phyloP scores from a whole-genome alignment of 441 rosid species.

The Gossypium gossypioides region DNA sequence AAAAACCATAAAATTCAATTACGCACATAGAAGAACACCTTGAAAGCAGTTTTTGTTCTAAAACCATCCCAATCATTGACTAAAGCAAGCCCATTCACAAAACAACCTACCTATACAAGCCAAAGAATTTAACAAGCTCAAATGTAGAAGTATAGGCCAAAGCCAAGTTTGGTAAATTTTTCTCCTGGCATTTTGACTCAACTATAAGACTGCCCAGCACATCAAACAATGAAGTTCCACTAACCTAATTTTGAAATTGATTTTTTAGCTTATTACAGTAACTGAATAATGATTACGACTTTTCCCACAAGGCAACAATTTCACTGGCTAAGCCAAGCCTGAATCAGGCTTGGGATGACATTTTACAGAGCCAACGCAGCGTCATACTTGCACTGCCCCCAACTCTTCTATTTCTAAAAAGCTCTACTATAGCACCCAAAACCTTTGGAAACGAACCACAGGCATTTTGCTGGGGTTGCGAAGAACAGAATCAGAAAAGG shows the following conservation, averaged over 20 bases:
- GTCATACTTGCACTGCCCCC: background rate
- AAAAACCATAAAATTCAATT: constrained; percentile 4
- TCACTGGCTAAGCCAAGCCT: background rate
- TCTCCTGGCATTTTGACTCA: background rate
- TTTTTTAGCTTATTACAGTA: background rate
- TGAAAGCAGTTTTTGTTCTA: constrained; percentile 3
- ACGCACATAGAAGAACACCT: background rate
- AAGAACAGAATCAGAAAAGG: background rate
- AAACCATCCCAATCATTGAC: background rate
- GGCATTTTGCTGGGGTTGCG: background rate
- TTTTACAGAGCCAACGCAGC: background rate
- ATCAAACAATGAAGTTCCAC: background rate
- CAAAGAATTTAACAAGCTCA: background rate
- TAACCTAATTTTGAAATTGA: background rate
- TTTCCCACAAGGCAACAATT: background rate
- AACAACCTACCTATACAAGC: background rate
- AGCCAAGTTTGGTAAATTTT: background rate
- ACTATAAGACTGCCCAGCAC: background rate
- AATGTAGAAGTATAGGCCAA: background rate
- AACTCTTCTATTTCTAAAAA: background rate
- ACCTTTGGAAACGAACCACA: background rate
- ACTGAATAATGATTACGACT: background rate
- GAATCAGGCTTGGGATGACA: background rate
- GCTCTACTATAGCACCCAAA: background rate
- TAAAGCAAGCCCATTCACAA: background rate